Evolutionary conservation across 2,329 filamentous ascomycete genomes (phyloP).

Genomic region (Colletotrichum chlorophyti): DNA sequence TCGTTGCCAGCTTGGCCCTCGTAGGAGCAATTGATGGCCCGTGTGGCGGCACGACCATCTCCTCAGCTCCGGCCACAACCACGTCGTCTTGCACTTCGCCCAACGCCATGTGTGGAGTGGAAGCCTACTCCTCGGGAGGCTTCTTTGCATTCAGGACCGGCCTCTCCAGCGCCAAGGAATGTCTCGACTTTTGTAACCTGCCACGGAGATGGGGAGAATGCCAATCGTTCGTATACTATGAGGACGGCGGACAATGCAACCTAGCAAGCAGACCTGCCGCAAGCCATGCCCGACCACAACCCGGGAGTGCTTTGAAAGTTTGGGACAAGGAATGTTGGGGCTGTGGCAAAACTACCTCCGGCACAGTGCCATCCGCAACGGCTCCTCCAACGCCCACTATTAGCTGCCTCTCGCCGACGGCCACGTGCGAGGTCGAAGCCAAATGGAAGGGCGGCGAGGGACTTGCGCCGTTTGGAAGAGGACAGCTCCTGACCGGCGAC

Average conservation of each 20-base stretch:
- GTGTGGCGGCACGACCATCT: neutral
- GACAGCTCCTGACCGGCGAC: neutral
- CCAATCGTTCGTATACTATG: neutral
- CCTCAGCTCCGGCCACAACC: neutral
- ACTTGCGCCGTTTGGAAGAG: neutral
- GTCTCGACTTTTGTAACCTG: conserved; percentile 1
- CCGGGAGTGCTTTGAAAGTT: neutral
- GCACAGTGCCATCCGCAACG: neutral
- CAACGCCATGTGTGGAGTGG: neutral
- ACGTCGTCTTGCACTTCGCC: neutral
- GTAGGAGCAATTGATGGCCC: neutral
- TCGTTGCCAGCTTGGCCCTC: neutral
- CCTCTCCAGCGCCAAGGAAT: neutral
- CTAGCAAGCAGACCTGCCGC: neutral
- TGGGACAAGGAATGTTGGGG: conserved; percentile 9
- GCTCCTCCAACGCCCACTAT: neutral
- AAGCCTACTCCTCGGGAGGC: neutral
- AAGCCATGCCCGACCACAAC: neutral
- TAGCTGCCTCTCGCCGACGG: neutral
- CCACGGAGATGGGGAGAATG: neutral
- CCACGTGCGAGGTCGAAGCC: neutral
- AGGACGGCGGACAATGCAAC: neutral
- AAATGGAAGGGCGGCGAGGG: neutral
- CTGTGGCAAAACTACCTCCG: too few relatives aligned
- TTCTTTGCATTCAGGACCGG: neutral